A percentile compares a stretch with the other conserved stretches of the same genome.
These are phyloP conservation scores for Kappamyces sp. DNA, from an alignment of 192 early-diverging fungal species.

Conservation along the genomic window DNA sequence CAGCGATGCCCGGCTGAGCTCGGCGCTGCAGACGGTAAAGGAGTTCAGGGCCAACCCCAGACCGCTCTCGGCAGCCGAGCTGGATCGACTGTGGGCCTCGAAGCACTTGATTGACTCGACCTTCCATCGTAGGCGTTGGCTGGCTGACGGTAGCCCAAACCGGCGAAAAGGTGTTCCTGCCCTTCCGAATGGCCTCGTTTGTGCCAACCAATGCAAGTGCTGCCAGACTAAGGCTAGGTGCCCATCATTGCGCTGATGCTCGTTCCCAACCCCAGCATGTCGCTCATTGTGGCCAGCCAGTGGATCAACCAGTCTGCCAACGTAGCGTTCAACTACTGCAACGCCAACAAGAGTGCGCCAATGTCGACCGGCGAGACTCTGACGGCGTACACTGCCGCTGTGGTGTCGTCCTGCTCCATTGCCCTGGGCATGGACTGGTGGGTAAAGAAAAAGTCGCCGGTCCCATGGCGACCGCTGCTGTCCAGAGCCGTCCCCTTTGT, in stretches of 20 bases:
- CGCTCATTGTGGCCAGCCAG: constrained; percentile 66
- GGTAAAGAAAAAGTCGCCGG: constrained; percentile 30
- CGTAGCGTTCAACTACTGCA: constrained; percentile 78
- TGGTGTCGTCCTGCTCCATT: constrained; percentile 68
- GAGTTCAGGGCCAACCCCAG: constrained; percentile 47
- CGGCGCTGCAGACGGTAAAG: constrained; percentile 55
- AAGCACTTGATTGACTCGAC: constrained; percentile 63
- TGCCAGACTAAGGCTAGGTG: constrained; percentile 22
- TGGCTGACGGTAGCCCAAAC: constrained; percentile 47
- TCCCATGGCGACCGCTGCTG: constrained; percentile 14
- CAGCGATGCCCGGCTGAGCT: constrained; percentile 45
- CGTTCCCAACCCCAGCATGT: constrained; percentile 62
- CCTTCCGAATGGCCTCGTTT: constrained; percentile 80
- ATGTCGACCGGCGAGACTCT: constrained; percentile 71
- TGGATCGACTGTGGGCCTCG: constrained; percentile 3
- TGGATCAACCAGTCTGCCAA: constrained; percentile 80
- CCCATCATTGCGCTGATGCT: constrained; percentile 79
- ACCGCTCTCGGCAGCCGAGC: constrained; percentile 67
- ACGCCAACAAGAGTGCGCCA: constrained; percentile 75
- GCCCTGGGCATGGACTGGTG: constrained; percentile 65
- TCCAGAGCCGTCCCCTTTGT: constrained; percentile 58
- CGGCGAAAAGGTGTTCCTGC: constrained; percentile 67
- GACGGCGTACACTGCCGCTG: constrained; percentile 68
- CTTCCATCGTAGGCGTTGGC: constrained; percentile 42
- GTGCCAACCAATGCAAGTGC: constrained; percentile 62